Evolutionary conservation across 305 asterid species (phyloP).

Genomic region (Fraxinus velutina): DNA sequence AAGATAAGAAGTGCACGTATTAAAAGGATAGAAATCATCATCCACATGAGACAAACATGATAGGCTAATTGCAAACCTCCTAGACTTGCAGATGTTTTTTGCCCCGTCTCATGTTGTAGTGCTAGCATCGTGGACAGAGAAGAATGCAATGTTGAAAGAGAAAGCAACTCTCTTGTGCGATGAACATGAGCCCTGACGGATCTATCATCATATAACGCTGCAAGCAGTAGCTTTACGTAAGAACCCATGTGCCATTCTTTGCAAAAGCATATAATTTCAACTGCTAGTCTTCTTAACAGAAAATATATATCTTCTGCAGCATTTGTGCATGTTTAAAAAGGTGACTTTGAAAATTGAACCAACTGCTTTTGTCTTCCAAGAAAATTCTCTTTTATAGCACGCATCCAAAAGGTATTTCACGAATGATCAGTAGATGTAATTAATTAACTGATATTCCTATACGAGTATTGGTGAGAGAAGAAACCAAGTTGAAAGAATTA

Average conservation of each 20-base stretch:
- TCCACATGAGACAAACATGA: not conserved
- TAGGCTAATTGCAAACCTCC: conserved; percentile 46
- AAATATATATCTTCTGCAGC: conserved; percentile 10
- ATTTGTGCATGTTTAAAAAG: not conserved
- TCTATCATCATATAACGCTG: conserved; percentile 87
- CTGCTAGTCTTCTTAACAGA: not conserved
- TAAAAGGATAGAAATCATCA: not conserved
- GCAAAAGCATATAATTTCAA: not conserved
- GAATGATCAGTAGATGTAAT: not conserved
- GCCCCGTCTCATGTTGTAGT: conserved; percentile 57
- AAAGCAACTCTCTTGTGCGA: conserved; percentile 74
- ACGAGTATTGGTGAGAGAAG: conserved; percentile 15
- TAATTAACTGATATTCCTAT: not conserved
- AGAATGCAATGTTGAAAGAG: conserved; percentile 65
- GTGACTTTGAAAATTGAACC: conserved; percentile 11
- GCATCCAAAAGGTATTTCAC: conserved; percentile 1
- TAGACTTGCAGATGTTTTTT: conserved; percentile 40
- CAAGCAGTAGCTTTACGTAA: conserved; percentile 29
- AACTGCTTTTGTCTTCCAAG: not conserved
- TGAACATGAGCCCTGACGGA: conserved; percentile 80
- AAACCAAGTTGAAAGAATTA: conserved; percentile 19
- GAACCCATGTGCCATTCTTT: conserved; percentile 18
- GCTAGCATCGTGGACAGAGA: conserved; percentile 76
- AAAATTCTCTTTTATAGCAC: not conserved
- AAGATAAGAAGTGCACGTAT: not conserved